These are phyloP conservation scores for Musa balbisiana DNA, from an alignment of 202 grass and related monocot genomes.

Conservation along the genomic window DNA sequence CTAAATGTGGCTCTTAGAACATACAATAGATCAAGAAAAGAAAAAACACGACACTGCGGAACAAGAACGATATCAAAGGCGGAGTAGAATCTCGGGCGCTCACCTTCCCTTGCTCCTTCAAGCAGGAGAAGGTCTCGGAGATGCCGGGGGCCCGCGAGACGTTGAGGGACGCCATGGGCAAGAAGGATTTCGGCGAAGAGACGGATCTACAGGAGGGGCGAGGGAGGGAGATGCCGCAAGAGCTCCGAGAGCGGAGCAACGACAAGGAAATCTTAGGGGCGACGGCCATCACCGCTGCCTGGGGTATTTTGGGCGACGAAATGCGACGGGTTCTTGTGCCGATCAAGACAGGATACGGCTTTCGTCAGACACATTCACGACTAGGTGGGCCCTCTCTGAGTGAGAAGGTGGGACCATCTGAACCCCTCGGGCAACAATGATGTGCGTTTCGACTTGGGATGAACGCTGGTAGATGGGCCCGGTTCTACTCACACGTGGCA, in stretches of 20 bases:
- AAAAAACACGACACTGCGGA: background rate
- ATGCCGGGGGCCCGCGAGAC: conserved; percentile 36
- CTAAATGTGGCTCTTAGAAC: background rate
- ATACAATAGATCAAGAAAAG: background rate
- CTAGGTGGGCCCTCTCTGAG: no score
- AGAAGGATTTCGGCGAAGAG: conserved; percentile 14
- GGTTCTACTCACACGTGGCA: no score
- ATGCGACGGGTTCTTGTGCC: no score
- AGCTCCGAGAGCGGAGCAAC: background rate
- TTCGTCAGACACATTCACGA: no score
- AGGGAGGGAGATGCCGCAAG: background rate
- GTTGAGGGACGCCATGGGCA: conserved; percentile 23
- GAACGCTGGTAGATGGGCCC: no score
- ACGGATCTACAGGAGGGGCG: background rate
- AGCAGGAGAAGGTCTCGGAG: conserved; percentile 72
- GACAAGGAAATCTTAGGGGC: background rate
- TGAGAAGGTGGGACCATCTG: no score
- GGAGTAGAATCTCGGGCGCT: background rate
- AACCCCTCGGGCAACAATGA: no score
- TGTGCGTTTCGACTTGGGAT: no score
- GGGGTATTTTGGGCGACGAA: no score
- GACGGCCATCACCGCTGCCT: background rate
- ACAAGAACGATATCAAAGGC: background rate
- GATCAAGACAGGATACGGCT: no score
- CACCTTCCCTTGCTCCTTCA: conserved; percentile 77